Evolutionary conservation across 2,329 filamentous ascomycete species (phyloP), one percentile per base, ranked within the genome.

Genomic region (Penicillium brasilianum): DNA sequence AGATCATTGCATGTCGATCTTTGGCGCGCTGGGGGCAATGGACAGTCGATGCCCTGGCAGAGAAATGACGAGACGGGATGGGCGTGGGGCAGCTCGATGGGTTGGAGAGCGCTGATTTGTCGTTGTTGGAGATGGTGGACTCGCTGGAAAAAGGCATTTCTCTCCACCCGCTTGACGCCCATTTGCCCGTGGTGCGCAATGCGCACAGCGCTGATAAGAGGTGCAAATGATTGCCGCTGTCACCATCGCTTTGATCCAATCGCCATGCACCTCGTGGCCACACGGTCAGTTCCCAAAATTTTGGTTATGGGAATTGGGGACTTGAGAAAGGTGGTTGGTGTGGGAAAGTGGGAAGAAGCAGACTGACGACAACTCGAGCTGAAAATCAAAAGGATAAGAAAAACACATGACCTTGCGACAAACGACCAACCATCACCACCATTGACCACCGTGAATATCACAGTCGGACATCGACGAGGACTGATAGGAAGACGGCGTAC

Each of bases 171-270:
- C 25, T 32, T 25, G 30, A 34, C 30, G 44, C 16, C 49, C 43
- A 65, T 64, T 63, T 55, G 58, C 61, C 53, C 52, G 39, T 18
- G 34, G 18, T 22, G 39, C 53, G 22, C 36, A 41, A 28, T 53
- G 50, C 34, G 39, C 52, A 18, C 52, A 18, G 51, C 55, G 32
- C 56, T 62, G 66, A 69, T 68, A 66, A 69, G 65, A 66, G 61
- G 60, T 65, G 60, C 48, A 59, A 63, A 52, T 67, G 66, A 66
- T 69, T 65, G 58, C 58, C 67, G 65, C 66, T 69, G 66, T 67
- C 67, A 69, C 60, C 61, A 62, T 65, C 60, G 50, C 39, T n/a
- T 11, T 62, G 55, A 54, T 55, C 66, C 67, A 69, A 69, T 69
- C 55, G 52, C 37, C 18, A 55, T 62, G 53, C 55, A 58, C 63